Evolutionary conservation across 768 basidiomycete genomes (phyloP), one percentile per base, ranked within the genome.

Genomic region (Daedaleopsis nitida): DNA sequence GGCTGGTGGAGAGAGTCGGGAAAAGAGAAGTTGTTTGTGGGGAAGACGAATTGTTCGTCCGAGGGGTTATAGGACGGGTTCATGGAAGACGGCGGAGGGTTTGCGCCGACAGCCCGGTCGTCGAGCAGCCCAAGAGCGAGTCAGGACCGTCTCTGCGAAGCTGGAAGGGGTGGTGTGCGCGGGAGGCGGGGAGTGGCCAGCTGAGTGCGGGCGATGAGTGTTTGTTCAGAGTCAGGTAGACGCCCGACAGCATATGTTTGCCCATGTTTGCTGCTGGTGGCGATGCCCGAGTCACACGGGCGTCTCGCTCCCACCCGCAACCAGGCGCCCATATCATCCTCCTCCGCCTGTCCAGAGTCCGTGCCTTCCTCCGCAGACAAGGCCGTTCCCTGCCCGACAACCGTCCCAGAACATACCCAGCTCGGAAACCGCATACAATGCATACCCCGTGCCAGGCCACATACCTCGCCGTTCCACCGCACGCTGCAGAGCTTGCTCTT

Each of bases 181-280:
- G n/a, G n/a, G n/a, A n/a, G n/a, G n/a, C n/a, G n/a, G n/a, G n/a
- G n/a, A n/a, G n/a, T n/a, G n/a, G n/a, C n/a, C n/a, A n/a, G n/a
- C n/a, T n/a, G n/a, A n/a, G n/a, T n/a, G n/a, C n/a, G n/a, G n/a
- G n/a, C n/a, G n/a, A n/a, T n/a, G n/a, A n/a, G n/a, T n/a, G n/a
- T n/a, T n/a, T n/a, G n/a, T n/a, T n/a, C n/a, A n/a, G n/a, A n/a
- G 60, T 52, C 34, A 3, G 34, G 32, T 61, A 61, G 52, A 52
- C 60, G 60, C 60, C 42, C 55, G 24, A 43, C 60, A 55, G 56
- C 49, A 35, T 61, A 47, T 57, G 50, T 61, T 61, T 61, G 60
- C 14, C 37, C 50, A 13, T 61, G 37, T 61, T 61, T 61, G 60
- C 43, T 6, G 4, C 17, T 13, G 19, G 60, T 61, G 55, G 60